Evolutionary conservation across 495 filamentous ascomycete species (phyloP).

Genomic region (Lasiosphaeria hispida): DNA sequence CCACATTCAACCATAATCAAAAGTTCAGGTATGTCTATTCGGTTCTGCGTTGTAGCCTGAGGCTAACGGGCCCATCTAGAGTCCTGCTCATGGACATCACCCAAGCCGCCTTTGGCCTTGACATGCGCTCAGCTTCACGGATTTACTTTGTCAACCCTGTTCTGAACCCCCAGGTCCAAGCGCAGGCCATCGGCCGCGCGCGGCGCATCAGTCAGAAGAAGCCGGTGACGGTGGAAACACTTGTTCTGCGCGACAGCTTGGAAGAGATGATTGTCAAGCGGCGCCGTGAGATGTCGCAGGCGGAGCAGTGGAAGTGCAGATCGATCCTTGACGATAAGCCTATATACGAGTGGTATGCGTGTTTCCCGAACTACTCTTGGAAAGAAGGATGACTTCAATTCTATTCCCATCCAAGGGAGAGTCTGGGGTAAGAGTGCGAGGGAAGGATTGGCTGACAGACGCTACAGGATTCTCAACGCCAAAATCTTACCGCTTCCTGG

Average conservation of each 20-base stretch:
- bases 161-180: constrained; percentile 80
- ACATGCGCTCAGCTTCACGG: constrained; percentile 75
- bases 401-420: too few relatives aligned
- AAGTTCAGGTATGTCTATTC: constrained; percentile 39
- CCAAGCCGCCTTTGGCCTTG: constrained; percentile 83
- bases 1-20: constrained; percentile 67
- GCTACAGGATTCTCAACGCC: constrained; percentile 59
- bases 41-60: neutral
- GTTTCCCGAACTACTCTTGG: too few relatives aligned
- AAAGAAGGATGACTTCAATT: too few relatives aligned
- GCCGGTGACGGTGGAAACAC: constrained; percentile 81
- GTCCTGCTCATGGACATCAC: constrained; percentile 88
- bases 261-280: constrained; percentile 82
- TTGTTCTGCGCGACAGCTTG: constrained; percentile 76
- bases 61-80: constrained; percentile 33
- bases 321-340: constrained; percentile 70
- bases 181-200: constrained; percentile 88
- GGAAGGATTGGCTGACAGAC: too few relatives aligned
- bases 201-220: constrained; percentile 82
- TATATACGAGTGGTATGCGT: constrained; percentile 62
- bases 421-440: too few relatives aligned
- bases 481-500: constrained; percentile 58
- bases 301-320: constrained; percentile 66
- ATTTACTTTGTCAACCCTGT: constrained; percentile 93
- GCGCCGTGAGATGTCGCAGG: constrained; percentile 70